Evolutionary conservation across 495 filamentous ascomycete genomes (phyloP), one percentile per base, ranked within the genome.

Genomic region (Mytilinidion resinicola): DNA sequence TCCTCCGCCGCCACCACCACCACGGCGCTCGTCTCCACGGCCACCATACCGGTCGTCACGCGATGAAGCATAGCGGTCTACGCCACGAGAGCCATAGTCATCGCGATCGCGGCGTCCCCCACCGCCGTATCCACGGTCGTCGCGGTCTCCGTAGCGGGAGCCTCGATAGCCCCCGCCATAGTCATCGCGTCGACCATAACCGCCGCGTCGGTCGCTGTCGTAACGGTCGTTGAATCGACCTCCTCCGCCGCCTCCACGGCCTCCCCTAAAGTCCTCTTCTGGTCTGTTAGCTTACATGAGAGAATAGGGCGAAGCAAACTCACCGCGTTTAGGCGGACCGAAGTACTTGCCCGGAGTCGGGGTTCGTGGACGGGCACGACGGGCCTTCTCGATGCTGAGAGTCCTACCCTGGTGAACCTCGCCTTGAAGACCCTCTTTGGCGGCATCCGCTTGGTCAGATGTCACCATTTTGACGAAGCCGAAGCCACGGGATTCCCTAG

Each of bases 401-500:
- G 91, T 96, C 65, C 92, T 88, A 59, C 95, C 95, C 68, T 97
- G 92, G 61, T 96, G 90, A 59, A 89, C 83, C 74, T 96, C 93
- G 69, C 93, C 91, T 75, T 96, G 91, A 44, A 99, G 78, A 56
- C 88, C 90, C 59, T 97, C 95, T 77, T 96, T 96, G 63, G 95
- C 95, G 64, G 91, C 91, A 74, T 96, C 91, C 51, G 93, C 93
- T 71, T 91, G 86, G 57, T 97, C 92, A 33, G 86, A 80, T 57
- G 89, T 95, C 41, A 86, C 83, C 91, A 97, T 96, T 79, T 97
- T 97, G 71, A 99, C 95, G 77, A 99, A 99, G 55, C 95, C 93
- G 64, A 99, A 99, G 65, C 93, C 93, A 78, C 93, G 95, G 62
- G 91, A 96, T 75, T 97, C 95, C 76, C 95, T 91, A 64, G 88